Evolutionary conservation across 2,329 filamentous ascomycete genomes (phyloP), one percentile per base, ranked within the genome.

Genomic region (Ceratocystis huliohia): DNA sequence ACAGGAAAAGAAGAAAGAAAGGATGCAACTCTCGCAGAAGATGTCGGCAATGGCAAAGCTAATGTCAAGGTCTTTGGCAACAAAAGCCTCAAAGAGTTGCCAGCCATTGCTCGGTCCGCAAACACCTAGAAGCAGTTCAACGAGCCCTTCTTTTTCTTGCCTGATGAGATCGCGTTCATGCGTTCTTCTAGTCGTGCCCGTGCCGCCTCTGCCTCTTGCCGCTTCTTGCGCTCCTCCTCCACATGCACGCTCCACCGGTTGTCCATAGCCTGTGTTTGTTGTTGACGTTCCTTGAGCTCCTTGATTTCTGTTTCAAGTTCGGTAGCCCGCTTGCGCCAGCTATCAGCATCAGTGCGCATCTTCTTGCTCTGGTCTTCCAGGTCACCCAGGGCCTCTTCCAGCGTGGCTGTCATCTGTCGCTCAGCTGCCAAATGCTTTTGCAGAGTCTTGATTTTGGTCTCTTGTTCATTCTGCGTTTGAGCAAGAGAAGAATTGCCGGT

Each of bases 361-460:
- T 93, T 93, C 76, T 93, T 95, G 72, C 89, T 91, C 71, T 95
- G 91, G 66, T 85, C 84, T 77, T 99, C 94, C 46, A 99, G 84
- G 72, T 99, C 94, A 1, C 91, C 93, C 37, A 99, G 84, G 5
- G 94, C 94, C 77, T 97, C 93, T 75, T 99, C 94, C 48, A 99
- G 83, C 1, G 93, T 97, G 61, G 90, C 88, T 0, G 93, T 99
- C 68, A 99, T 86, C 75, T 97, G 93, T 74, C 96, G 96, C 80
- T 99, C 94, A 2, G 94, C 94, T 70, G 89, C 88, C 28, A 99
- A 83, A 73, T 97, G 91, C 79, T 96, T 97, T 80, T 99, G 93
- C 69, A 99, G 96, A 5, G 91, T 95, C 68, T 89, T 87, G 73
- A 99, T 95, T 69, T 92, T 91, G 56, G 90, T 89, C 74, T 99